Base-by-base conservation (phyloP, 371 early-diverging fungal genomes). In the Mortierella sp. region DNA sequence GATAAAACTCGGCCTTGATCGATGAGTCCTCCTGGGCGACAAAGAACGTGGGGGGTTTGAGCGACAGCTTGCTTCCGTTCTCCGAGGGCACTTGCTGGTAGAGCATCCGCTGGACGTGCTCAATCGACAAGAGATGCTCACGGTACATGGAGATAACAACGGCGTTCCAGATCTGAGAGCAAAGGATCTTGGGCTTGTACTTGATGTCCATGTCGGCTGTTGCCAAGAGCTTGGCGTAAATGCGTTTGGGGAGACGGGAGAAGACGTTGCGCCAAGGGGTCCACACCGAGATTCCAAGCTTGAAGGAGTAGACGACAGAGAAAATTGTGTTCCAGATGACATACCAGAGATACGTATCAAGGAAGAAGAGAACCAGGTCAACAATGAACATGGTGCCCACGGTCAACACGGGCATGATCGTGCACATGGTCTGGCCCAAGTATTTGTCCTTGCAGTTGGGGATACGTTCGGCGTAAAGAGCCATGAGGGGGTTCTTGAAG, bases 331-430 rank as follows among this genome's bases (percentile, higher is more conserved):
- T 95, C 92, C 93, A 94, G 58, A 95, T 93, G 66, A 95, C 94
- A 76, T 95, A 97, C 96, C 97, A 97, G 34, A 97, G 89, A 80
- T 96, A 97, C 0, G 96, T 95, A 76, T 96, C 96, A 76, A 96
- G 86, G 87, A 96, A 96, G 82, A 95, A 96, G 29, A 97, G 89
- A 11, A 94, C 89, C 48, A 95, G 75, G 68, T 94, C 92, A 74
- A 95, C 89, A 48, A 94, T 74, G 73, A 95, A 90, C 94, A 96
- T 93, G 61, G 95, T 90, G 1, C 87, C 81, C 47, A 96, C 88
- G 1, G 95, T 93, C 58, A 95, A 89, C 43, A 85, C 85, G 65
- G 92, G 92, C 90, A 94, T 94, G 66, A 91, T 86, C 22, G 79
- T 77, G 81, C 94, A 94, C 14, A 94, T 80, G 43, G 85, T 79